Evolutionary conservation across 2,329 filamentous ascomycete species (phyloP).

Genomic region (Hypoxylon sp.): DNA sequence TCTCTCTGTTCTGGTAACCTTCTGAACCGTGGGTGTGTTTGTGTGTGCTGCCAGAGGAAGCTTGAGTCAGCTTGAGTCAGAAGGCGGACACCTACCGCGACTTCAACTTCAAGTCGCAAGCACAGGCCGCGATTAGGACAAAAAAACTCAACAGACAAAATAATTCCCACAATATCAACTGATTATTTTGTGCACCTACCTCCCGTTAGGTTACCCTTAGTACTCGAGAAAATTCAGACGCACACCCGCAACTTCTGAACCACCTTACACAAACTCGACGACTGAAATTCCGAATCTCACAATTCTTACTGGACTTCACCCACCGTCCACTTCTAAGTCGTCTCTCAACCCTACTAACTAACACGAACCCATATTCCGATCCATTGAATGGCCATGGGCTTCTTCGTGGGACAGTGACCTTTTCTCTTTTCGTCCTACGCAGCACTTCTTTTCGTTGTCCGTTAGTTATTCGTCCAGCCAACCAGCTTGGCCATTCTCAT

Average conservation of each 20-base stretch:
- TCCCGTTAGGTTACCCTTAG: slow-evolving; percentile 22
- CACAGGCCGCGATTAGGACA: slow-evolving; percentile 16
- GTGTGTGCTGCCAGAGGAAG: slow-evolving; percentile 24
- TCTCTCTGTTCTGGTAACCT: slow-evolving; percentile 19
- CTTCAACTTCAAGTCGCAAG: slow-evolving; percentile 27
- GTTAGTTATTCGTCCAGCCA: slow-evolving; percentile 42
- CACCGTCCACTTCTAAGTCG: slow-evolving; percentile 10
- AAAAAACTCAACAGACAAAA: neutral
- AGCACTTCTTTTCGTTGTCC: slow-evolving; percentile 28
- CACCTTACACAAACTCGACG: slow-evolving; percentile 36
- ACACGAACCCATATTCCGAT: slow-evolving; percentile 29
- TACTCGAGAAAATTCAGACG: slow-evolving; percentile 15
- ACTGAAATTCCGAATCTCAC: slow-evolving; percentile 32
- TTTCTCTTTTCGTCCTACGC: slow-evolving; percentile 35
- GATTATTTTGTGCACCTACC: slow-evolving; percentile 4
- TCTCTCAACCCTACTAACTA: slow-evolving; percentile 12
- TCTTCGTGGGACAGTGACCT: slow-evolving; percentile 34
- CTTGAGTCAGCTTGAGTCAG: slow-evolving; percentile 24
- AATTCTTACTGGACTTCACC: slow-evolving; percentile 14
- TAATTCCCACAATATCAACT: neutral
- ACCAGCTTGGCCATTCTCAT: slow-evolving; percentile 45
- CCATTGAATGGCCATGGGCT: slow-evolving; percentile 34
- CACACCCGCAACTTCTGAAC: slow-evolving; percentile 31
- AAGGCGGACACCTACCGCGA: slow-evolving; percentile 3
- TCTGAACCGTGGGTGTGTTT: slow-evolving; percentile 19